Conservation (phyloP, 768 basidiomycete genomes). For the Mrakia frigida region DNA sequence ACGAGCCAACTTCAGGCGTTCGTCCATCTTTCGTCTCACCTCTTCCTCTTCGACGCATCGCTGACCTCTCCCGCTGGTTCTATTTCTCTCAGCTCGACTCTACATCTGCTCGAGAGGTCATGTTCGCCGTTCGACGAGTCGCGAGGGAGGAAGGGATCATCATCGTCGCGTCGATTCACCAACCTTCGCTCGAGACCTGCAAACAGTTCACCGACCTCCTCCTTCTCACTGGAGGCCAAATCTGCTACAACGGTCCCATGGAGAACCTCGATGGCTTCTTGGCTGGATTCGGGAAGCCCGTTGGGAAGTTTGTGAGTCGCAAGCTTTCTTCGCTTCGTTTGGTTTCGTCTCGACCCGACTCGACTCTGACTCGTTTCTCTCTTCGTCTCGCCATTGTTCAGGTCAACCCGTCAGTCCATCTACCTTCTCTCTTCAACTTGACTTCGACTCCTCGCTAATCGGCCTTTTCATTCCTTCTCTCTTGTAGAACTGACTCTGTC, state of each 20-base stretch:
- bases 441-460: background rate
- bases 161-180: constrained; percentile 49
- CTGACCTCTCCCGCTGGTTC: background rate
- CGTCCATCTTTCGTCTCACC: background rate
- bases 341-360: no score
- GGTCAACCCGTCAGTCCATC: background rate
- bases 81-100: constrained; percentile 31
- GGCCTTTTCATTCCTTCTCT: background rate
- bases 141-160: constrained; percentile 36
- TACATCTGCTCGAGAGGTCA: constrained; percentile 29
- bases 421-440: background rate
- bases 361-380: background rate
- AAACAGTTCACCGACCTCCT: constrained; percentile 5
- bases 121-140: constrained; percentile 23
- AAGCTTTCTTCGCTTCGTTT: background rate
- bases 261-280: constrained; percentile 17
- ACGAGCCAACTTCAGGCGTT: constrained; percentile 30
- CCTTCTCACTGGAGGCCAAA: constrained; percentile 3
- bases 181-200: constrained; percentile 34
- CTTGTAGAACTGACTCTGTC: constrained; percentile 29
- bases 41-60: background rate
- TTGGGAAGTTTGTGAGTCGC: constrained; percentile 23
- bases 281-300: constrained; percentile 1
- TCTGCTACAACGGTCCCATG: constrained; percentile 6
- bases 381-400: background rate